Base-by-base conservation (phyloP, 1,284 basidiomycete genomes). In the Moesziomyces globuligerus region DNA sequence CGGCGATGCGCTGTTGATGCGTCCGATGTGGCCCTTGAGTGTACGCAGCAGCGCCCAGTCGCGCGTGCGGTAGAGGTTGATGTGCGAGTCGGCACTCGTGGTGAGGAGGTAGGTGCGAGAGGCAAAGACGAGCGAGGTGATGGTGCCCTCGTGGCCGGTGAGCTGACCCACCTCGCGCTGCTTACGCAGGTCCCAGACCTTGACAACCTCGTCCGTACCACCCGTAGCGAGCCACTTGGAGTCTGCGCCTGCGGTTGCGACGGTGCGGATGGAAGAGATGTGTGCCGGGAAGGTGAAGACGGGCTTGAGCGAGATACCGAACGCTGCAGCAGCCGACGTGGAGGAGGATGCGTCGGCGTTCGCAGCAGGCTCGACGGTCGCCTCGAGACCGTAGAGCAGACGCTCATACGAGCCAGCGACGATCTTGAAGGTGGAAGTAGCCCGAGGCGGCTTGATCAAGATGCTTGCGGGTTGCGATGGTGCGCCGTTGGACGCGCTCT, bases 211-310 rank as follows among this genome's bases (percentile, higher is more conserved):
- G 82, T 98, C 95, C 28, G 91, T 89, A 67, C 92, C 93, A 0
- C 94, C 95, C 0, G 92, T 94, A 4, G 93, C 94, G 15, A 98
- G 86, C 92, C 93, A 98, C 84, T 96, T 97, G 1, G 75, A 73
- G 41, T 73, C 67, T 0, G 91, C 90, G 1, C 92, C 91, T 10
- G 78, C 79, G 15, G 76, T 76, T 2, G 80, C 79, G 5, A 95
- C 90, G 9, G 91, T 89, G 78, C 94, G 93, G 61, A 98, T 90
- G 74, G 90, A 94, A 1, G 92, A 93, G 32, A 95, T 88, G 83
- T 98, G 95, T 0, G 95, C 95, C 28, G 95, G 94, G 84, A 98
- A 98, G 65, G 94, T 93, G 83, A 98, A 98, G 48, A 91, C 87
- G 0, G 95, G 93, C 67, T 89, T 89, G n/a, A 78, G 64, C 7